Base-by-base conservation (phyloP, 2,329 filamentous ascomycete genomes). In the Emergomyces pasteurianus region DNA sequence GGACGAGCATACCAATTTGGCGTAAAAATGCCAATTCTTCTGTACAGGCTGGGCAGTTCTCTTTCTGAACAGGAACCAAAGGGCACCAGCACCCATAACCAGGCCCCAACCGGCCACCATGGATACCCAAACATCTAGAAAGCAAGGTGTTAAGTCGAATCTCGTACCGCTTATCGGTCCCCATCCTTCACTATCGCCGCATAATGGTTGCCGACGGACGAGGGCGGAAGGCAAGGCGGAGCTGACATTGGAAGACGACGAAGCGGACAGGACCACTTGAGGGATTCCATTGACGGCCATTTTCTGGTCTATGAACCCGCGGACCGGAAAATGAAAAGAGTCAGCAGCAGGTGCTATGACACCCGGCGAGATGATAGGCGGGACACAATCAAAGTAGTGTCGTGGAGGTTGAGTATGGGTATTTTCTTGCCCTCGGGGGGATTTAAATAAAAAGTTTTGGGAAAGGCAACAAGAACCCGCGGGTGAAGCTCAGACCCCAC, bases 91-190 rank as follows among this genome's bases (percentile, higher is more conserved):
- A 61, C 94, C 94, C 64, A 87, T 81, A 28, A 96, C 60, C 28
- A 96, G 79, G 18, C 92, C 92, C 77, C 87, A 95, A 16, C 80
- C 81, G 9, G 90, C 89, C 34, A 96, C 89, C 1, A 81, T 77
- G 40, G 88, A 84, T 62, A 97, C 84, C 84, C 90, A 92, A 26
- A 95, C 84, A 73, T 99, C 95, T 69, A 97, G 86, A 72, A 99
- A 99, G 79, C 94, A 99, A 47, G 94, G 92, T 18, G 94, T 97
- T 70, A 99, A 91, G 77, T 99, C 94, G 75, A 90, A 96, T 73
- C 92, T 83, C 66, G 86, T 81, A 42, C 86, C 86, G 75, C 91
- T 96, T 72, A 99, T 72, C 26, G 94, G 94, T 0, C 95, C 95
- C 94, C 94, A 99, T 69, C 94, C 95, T 76, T 97, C 92, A 60